A percentile compares a stretch with the other conserved stretches of the same genome.
phyloP scores from a whole-genome alignment of 345 rosid species.

The Schrenkiella parvula region DNA sequence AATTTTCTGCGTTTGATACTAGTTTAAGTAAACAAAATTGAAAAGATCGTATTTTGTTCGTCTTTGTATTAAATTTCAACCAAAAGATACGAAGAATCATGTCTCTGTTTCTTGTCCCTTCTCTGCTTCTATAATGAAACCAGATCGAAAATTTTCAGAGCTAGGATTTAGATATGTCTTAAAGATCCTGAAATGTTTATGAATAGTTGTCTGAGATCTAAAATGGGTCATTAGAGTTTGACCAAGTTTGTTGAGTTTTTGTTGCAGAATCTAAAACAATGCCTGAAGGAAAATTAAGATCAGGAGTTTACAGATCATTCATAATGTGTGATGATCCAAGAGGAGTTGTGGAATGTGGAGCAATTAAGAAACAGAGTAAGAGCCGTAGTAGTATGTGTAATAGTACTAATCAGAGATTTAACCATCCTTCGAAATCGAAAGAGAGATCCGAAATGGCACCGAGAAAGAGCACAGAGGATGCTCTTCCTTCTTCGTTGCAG shows the following conservation, averaged over 20 bases:
- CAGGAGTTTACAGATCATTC: conserved; percentile 73
- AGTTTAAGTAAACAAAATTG: no score
- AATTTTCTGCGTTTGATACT: no score
- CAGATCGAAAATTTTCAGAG: conserved; percentile 8
- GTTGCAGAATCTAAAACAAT: conserved; percentile 32
- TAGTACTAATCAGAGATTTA: conserved; percentile 1
- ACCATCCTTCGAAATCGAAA: conserved; percentile 16
- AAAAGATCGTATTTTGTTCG: neutral
- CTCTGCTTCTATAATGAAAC: neutral
- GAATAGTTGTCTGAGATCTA: conserved; percentile 19
- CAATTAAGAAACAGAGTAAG: conserved; percentile 56
- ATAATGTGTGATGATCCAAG: conserved; percentile 81
- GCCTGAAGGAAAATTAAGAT: conserved; percentile 59
- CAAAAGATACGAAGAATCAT: neutral
- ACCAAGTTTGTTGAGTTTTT: neutral
- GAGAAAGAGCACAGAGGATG: conserved; percentile 24
- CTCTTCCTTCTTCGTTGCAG: conserved; percentile 51
- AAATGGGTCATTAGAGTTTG: neutral
- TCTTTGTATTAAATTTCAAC: neutral
- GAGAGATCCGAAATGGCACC: conserved; percentile 31
- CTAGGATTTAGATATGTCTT: conserved; percentile 3
- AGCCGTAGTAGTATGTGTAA: conserved; percentile 29
- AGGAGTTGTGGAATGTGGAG: conserved; percentile 80
- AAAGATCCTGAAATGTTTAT: neutral
- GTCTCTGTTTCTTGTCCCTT: neutral